These are phyloP conservation scores for Pelagophyceae sp. DNA, from an alignment of 352 stramenopile genomes.

Conservation along the genomic window DNA sequence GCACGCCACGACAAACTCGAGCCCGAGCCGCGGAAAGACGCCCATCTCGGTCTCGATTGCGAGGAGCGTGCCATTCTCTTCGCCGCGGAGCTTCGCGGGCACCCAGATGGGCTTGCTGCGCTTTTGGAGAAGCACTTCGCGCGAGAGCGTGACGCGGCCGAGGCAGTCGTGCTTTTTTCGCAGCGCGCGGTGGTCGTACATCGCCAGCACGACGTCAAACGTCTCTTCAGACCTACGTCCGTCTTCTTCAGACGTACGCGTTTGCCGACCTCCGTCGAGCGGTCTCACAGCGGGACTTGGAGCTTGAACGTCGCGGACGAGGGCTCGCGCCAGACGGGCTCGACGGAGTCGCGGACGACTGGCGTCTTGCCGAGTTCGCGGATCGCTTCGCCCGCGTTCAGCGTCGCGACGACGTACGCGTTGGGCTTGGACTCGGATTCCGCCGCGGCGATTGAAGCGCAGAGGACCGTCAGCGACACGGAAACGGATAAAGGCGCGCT, in stretches of 20 bases:
- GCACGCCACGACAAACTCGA: neutral
- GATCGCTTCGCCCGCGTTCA: neutral
- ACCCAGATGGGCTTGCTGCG: neutral
- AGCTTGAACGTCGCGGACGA: neutral
- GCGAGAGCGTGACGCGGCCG: neutral
- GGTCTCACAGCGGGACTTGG: neutral
- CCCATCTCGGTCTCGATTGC: neutral
- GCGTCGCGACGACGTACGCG: neutral
- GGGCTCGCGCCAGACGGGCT: neutral
- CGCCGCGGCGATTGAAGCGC: neutral
- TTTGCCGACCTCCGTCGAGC: neutral
- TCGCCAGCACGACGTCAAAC: neutral
- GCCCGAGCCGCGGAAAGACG: neutral
- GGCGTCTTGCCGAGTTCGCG: neutral
- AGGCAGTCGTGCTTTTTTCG: neutral
- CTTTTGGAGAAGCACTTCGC: neutral
- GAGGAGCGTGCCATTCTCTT: neutral
- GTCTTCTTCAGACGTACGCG: too few relatives aligned
- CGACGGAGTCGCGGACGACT: neutral
- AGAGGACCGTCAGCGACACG: neutral
- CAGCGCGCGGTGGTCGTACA: neutral
- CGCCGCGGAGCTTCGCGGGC: neutral
- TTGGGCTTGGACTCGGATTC: neutral
- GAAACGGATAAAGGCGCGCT: too few relatives aligned
- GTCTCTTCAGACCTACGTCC: too few relatives aligned